Base-by-base conservation (phyloP, 192 early-diverging fungal genomes). In the Linnemannia elongata region DNA sequence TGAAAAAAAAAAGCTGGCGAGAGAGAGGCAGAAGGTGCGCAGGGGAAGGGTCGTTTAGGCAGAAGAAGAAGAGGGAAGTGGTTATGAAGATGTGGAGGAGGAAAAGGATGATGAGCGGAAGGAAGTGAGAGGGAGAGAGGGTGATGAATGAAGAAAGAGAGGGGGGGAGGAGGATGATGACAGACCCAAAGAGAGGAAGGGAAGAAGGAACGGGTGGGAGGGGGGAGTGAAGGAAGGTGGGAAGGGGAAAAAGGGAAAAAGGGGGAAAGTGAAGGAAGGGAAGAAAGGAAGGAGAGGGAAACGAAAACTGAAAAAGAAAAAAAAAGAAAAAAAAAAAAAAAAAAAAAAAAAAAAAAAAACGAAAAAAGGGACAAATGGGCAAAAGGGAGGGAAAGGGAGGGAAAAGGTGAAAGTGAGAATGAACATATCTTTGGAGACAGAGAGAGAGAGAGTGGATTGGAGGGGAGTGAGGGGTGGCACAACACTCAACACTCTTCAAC, bases 31-130 rank as follows among this genome's bases (percentile, higher is more conserved):
- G n/a, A 27, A 12, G n/a, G 0, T 66, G 60, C 60, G 72, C 69
- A 73, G 72, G 72, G 72, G n/a, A 73, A 49, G 72, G 72, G 72
- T 81, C 73, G 74, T 76, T 74, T 38, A 73, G 41, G 79, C 42
- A 38, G 47, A 24, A 68, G 15, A n/a, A 44, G 39, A 80, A 54
- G 75, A 82, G 84, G 82, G 80, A 63, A 45, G 44, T 45, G 44
- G 12, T 45, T 45, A 45, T 45, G 44, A 45, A 15, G 44, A 45
- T 45, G 44, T 45, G 44, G 15, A 45, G 44, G 13, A 15, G 44
- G 44, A 15, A 39, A 6, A 38, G 68, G 72, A 45, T 73, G 41
- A 45, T 73, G 27, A 73, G 27, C 27, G n/a, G 44, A 49, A 30
- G 45, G 12, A 13, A 42, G 18, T 17, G 42, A 38, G 30, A 30